Percentiles rank a stretch among this genome's conserved stretches.
phyloP scores from a whole-genome alignment of 192 early-diverging fungal species.

The Backusella luteola region DNA sequence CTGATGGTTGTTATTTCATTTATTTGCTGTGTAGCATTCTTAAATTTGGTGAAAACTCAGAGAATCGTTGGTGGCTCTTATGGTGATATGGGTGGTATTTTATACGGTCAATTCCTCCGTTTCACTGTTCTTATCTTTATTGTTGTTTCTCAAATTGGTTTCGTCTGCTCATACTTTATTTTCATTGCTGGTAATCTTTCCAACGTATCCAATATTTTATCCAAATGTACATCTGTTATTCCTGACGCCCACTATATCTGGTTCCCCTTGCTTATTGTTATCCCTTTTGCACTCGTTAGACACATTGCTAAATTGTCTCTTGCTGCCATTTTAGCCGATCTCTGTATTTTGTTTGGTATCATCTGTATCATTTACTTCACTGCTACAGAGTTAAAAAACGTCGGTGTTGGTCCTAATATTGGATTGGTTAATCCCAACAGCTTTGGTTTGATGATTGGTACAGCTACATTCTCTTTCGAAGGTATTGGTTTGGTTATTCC shows the following conservation, averaged over 20 bases:
- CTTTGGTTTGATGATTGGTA: slow-evolving; percentile 73
- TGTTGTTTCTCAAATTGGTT: slow-evolving; percentile 73
- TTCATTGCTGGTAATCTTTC: slow-evolving; percentile 85
- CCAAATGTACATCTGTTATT: slow-evolving; percentile 56
- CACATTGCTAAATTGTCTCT: slow-evolving; percentile 54
- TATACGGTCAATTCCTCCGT: slow-evolving; percentile 23
- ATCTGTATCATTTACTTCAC: slow-evolving; percentile 65
- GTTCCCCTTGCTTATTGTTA: slow-evolving; percentile 70
- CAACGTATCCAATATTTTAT: slow-evolving; percentile 63
- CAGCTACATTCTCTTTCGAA: slow-evolving; percentile 51
- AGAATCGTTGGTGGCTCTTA: slow-evolving; percentile 55
- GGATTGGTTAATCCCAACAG: slow-evolving; percentile 56
- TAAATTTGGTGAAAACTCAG: slow-evolving; percentile 43
- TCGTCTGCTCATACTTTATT: slow-evolving; percentile 86
- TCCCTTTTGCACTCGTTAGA: slow-evolving; percentile 68
- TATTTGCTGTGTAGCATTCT: slow-evolving; percentile 62
- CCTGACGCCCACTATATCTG: slow-evolving; percentile 69
- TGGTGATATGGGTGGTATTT: slow-evolving; percentile 49
- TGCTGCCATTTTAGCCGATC: slow-evolving; percentile 67
- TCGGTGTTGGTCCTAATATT: slow-evolving; percentile 49
- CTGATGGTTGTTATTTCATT: slow-evolving; percentile 62
- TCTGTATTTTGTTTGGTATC: slow-evolving; percentile 74
- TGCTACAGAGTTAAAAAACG: slow-evolving; percentile 38
- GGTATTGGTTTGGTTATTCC: slow-evolving; percentile 55
- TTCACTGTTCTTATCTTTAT: slow-evolving; percentile 50